phyloP scores from a whole-genome alignment of 805 yeast species.

The Ogataea ganodermae region DNA sequence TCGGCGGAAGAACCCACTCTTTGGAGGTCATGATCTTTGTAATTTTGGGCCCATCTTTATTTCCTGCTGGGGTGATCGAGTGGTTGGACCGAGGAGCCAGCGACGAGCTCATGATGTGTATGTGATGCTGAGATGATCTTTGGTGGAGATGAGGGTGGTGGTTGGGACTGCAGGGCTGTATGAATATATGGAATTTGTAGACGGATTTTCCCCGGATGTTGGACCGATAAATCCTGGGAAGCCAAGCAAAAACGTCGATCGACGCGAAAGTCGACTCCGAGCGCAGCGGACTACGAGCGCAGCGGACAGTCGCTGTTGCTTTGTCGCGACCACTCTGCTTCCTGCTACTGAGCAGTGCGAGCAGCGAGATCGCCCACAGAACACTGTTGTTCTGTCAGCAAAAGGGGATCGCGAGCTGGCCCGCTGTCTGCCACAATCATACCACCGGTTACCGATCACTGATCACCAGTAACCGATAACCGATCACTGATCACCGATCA shows the following conservation, averaged over 20 bases:
- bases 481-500: too few relatives aligned
- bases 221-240: background rate
- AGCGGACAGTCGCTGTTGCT: too few relatives aligned
- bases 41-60: constrained; percentile 25
- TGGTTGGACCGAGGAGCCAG: constrained; percentile 26
- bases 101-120: constrained; percentile 23
- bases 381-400: too few relatives aligned
- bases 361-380: too few relatives aligned
- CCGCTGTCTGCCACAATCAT: too few relatives aligned
- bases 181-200: background rate
- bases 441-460: too few relatives aligned
- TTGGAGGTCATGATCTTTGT: constrained; percentile 58
- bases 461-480: too few relatives aligned
- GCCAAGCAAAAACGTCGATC: background rate
- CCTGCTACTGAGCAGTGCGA: background rate
- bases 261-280: background rate
- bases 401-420: too few relatives aligned
- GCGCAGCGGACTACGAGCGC: background rate
- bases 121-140: background rate
- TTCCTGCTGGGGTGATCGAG: constrained; percentile 19
- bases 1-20: constrained; percentile 62
- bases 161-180: background rate
- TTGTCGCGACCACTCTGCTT: background rate
- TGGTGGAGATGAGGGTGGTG: background rate
- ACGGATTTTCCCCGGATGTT: background rate